Base-by-base conservation (phyloP, 495 filamentous ascomycete genomes). In the Aspergillus hancockii region DNA sequence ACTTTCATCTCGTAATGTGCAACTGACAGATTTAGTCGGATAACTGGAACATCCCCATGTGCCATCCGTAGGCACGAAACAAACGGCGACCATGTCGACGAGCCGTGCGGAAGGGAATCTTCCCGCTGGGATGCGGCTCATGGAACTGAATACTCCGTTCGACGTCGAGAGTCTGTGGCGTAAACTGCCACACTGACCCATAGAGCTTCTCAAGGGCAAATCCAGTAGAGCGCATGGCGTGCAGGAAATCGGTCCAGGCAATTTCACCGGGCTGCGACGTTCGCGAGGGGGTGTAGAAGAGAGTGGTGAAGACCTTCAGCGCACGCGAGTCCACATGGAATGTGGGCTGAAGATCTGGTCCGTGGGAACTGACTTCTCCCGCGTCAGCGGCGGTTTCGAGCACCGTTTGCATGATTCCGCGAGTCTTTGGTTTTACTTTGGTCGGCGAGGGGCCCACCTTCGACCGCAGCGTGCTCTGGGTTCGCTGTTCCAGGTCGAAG, bases 131-230 rank as follows among this genome's bases (percentile, higher is more conserved):
- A 68, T 82, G 77, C 22, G 82, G 81, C 61, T 85, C 80, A 58
- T 83, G 80, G 45, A 83, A 81, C 47, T 79, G 80, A 41, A 84
- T 83, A n/a, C 75, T 77, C 0, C 75, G 57, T 43, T 70, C 61
- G 5, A 72, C 68, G 62, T 79, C 75, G 3, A 71, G 55, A 9
- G 43, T 66, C 23, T 56, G 34, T 7, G 78, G 75, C 18, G 57
- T 67, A 54, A 85, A 83, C 12, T 79, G 75, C 81, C 82, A 83
- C 6, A 79, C 71, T 8, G 74, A 79, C 0, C 82, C 81, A 55
- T 83, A 78, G 2, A 83, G 68, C 62, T 83, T 83, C 70, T 81
- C 54, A 0, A 76, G 60, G 0, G 53, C 31, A 52, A 83, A 81
- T n/a, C 79, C 80, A 0, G 69, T 75, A 1, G 66, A 63, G 19